Evolutionary conservation across 192 early-diverging fungal genomes (phyloP), one percentile per base, ranked within the genome.

Genomic region (Coemansia sp.): DNA sequence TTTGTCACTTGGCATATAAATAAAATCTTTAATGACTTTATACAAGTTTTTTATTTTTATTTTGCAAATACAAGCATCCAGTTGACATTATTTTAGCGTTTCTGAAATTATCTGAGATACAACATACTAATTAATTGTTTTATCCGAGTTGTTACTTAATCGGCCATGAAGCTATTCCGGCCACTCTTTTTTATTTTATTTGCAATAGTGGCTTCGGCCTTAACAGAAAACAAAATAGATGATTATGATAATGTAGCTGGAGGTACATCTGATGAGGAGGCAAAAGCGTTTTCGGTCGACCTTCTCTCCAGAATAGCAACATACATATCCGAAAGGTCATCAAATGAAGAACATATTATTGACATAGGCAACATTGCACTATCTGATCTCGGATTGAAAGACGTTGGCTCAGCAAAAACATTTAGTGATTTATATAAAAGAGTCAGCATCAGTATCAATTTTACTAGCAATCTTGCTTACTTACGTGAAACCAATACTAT

Each of bases 351-450:
- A 34, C 29, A 47, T 10, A 17, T 1, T 46, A n/a, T 18, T 3
- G 35, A 58, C 24, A 33, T 39, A 4, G 33, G 55, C 20, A 37
- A 58, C 20, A 59, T 63, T 13, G 28, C 28, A 14, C 55, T 70
- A 22, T 17, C 46, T 14, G 50, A 42, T 9, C 43, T 70, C n/a
- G 60, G 51, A 0, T 33, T 70, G 15, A 46, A 45, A 22, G 55
- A 49, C 13, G 18, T 23, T 4, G 50, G 41, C 20, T 55, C 60
- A 25, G 17, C 46, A 37, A 45, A 45, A 22, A 34, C 28, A 33
- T 47, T 64, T 29, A 44, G 37, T 1, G 54, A 56, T 24, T 49
- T 64, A 17, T 50, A 45, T 32, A 33, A 40, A 45, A 42, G 42
- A 10, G 26, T 60, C 10, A 42, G 15, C 49, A 52, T 28, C 52